Evolutionary conservation across 805 yeast species (phyloP), one percentile per base, ranked within the genome.

Genomic region (Spathaspora gorwiae): DNA sequence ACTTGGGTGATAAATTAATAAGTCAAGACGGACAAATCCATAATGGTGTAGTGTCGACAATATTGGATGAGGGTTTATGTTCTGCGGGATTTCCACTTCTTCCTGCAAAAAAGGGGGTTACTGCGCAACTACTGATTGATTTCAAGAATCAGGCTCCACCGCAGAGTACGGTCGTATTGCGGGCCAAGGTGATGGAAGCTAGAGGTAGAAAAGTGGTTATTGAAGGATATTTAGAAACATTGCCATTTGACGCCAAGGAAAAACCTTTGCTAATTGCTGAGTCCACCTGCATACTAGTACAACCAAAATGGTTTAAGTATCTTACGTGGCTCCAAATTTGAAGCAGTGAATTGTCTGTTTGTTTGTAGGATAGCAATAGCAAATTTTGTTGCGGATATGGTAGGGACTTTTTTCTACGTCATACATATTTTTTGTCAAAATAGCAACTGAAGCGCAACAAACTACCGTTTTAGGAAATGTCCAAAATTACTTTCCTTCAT

Each of bases 271-370:
- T 61, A 8, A 65, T 81, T 42, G 95, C 92, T 0, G 65, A 71
- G 12, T 90, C 89, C 0, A 68, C 66, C 30, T 86, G 95, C 61
- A 66, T 87, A 2, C 69, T 89, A 48, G 94, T 89, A 2, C 95
- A 89, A 57, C 97, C 97, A 3, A 81, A 73, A 54, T 89, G 96
- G 96, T 87, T 87, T 65, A 84, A 80, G 57, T 87, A 81, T 57
- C 65, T 87, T 44, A 59, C 61, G n/a, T 72, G 76, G 76, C 49
- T 68, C 14, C 56, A 59, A 34, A 43, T 57, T 19, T 45, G 12
- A 29, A 29, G 5, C 24, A 19, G 4, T 19, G 4, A 19, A 19
- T 19, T 5, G 5, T 19, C 24, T 19, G 5, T 19, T 19, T 19
- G 24, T 19, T 19, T 19, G 24, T 19, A 19, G 24, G 4, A 19